phyloP scores from a whole-genome alignment of 306 rosid species.

The Castanea mollissima region DNA sequence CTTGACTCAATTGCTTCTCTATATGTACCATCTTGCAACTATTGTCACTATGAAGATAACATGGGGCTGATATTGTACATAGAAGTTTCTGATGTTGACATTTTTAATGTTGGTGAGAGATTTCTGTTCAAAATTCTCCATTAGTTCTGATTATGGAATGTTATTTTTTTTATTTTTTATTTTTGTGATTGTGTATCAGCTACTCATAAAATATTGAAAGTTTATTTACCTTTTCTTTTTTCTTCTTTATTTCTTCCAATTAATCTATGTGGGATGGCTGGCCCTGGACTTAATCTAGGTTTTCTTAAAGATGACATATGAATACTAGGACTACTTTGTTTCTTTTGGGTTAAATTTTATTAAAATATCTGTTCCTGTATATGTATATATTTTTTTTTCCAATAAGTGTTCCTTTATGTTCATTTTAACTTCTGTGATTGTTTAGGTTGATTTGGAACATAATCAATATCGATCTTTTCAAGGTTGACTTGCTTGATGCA shows the following conservation, averaged over 20 bases:
- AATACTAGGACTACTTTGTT: neutral
- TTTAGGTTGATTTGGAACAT: constrained; percentile 93
- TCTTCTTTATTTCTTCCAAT: neutral
- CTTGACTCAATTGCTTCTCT: neutral
- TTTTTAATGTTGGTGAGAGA: neutral
- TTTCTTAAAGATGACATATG: neutral
- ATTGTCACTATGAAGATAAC: neutral
- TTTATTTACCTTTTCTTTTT: neutral
- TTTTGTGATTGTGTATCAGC: neutral
- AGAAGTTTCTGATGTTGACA: neutral
- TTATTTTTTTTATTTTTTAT: neutral
- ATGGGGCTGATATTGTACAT: neutral
- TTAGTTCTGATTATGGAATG: neutral
- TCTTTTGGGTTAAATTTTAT: neutral
- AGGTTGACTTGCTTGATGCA: constrained; percentile 96
- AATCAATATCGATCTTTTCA: constrained; percentile 95
- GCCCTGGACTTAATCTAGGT: neutral
- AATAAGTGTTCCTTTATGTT: neutral
- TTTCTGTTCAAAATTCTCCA: neutral
- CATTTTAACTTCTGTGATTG: constrained; percentile 9
- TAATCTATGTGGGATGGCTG: neutral
- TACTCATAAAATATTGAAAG: neutral
- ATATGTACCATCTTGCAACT: neutral
- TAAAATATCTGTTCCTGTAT: neutral
- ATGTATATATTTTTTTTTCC: neutral